Conservation (phyloP, 2,329 filamentous ascomycete species). For the Colletotrichum euphorbiae region DNA sequence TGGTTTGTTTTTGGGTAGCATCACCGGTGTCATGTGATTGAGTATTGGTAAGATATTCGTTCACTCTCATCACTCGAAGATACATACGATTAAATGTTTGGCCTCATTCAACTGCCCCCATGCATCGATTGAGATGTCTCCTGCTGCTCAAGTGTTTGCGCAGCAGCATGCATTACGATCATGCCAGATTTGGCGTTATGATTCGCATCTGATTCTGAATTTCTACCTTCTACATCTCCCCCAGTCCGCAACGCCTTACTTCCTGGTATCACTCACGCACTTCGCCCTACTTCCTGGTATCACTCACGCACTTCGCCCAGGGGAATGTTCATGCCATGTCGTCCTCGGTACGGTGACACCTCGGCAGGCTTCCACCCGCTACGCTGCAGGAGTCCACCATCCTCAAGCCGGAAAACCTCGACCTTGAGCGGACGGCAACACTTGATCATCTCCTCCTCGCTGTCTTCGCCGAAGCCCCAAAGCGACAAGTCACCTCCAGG, state of each 20-base stretch:
- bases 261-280: no score
- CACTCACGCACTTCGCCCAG: constrained; percentile 29
- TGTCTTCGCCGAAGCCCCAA: constrained; percentile 82
- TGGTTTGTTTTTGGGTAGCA: not conserved
- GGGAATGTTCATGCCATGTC: constrained; percentile 69
- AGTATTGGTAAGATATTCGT: no score
- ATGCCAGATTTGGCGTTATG: no score
- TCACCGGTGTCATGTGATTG: no score
- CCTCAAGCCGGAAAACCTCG: constrained; percentile 74
- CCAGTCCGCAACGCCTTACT: no score
- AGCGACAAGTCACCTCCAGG: constrained; percentile 83
- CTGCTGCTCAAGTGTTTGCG: no score
- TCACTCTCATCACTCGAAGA: no score
- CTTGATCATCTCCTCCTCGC: constrained; percentile 74
- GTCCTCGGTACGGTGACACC: constrained; percentile 70
- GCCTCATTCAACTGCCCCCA: no score
- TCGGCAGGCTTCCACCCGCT: constrained; percentile 72
- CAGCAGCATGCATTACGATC: no score
- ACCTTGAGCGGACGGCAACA: constrained; percentile 81
- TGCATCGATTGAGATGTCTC: no score
- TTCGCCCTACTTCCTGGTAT: not conserved
- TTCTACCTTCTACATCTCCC: not conserved
- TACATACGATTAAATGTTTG: no score
- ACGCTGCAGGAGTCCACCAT: constrained; percentile 61
- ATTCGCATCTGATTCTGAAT: no score